Evolutionary conservation across 2,329 filamentous ascomycete species (phyloP), one percentile per base, ranked within the genome.

Genomic region (Septoria linicola): DNA sequence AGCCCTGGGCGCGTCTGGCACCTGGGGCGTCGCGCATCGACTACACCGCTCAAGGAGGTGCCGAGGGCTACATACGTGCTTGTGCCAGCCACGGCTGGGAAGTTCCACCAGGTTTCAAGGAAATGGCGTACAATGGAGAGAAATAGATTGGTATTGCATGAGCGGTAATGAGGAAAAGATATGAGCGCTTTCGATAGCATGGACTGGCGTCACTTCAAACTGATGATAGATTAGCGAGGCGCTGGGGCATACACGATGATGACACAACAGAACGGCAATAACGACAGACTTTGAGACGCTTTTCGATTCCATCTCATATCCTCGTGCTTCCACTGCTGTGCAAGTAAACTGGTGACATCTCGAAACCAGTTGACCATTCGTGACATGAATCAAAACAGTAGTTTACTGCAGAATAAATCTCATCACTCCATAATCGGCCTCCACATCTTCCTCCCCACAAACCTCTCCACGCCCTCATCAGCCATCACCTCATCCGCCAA

Each of bases 1-100:
- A 93, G 0, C 88, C 85, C 0, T 88, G 89, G 0, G 91, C 89
- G 13, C 80, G 87, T n/a, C 72, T 96, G 10, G 75, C 78, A 14
- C 39, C 42, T 17, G 25, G 31, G 1, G 35, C 13, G 8, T 36
- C 41, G 3, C 41, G 25, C 4, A 54, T 50, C 11, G 63, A 66
- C 27, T 95, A 96, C 64, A 73, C 75, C 0, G 77, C 88, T 4
- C 66, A 66, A 0, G 89, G 95, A 66, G 90, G 89, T 0, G 74
- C 89, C 1, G 79, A 83, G 0, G 89, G 88, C 2, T 96, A 86
- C 64, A 72, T 76, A 23, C 80, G 89, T 44, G 85, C 85, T 8
- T 89, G 87, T 53, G 59, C 55, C 0, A 59, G 70, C 3, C 90
- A 95, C 70, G 85, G 86, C 1, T 95, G 89, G 89, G 66, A 74